Evolutionary conservation across 2,329 filamentous ascomycete genomes (phyloP).

Genomic region (Xylariaceae sp.): DNA sequence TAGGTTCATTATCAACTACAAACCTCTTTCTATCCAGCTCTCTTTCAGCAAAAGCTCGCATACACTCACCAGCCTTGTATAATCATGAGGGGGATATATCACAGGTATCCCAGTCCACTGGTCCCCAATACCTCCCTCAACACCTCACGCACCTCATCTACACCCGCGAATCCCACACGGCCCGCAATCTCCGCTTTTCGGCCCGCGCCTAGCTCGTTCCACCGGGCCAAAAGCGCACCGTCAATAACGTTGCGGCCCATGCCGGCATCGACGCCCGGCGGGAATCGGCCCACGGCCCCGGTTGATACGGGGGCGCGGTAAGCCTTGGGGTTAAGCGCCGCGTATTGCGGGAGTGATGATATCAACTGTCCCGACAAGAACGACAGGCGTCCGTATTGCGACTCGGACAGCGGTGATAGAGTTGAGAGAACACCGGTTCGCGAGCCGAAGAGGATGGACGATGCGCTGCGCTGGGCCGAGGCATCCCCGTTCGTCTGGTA

Average conservation of each 20-base stretch:
- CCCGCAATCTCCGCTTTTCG: constrained; percentile 67
- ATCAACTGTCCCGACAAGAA: constrained; percentile 76
- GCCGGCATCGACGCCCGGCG: constrained; percentile 51
- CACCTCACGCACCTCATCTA: constrained; percentile 59
- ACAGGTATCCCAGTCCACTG: constrained; percentile 49
- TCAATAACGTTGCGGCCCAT: constrained; percentile 68
- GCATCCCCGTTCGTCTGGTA: constrained; percentile 24
- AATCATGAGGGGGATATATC: constrained; percentile 1
- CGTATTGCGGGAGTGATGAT: constrained; percentile 68
- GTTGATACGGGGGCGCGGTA: constrained; percentile 56
- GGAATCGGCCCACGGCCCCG: constrained; percentile 39
- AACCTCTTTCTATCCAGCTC: no score
- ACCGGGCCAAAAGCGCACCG: constrained; percentile 67
- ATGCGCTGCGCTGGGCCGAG: constrained; percentile 33
- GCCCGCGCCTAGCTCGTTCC: constrained; percentile 69
- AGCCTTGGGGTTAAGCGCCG: constrained; percentile 76
- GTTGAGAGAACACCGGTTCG: constrained; percentile 71
- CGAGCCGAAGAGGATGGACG: constrained; percentile 63
- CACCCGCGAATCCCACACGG: constrained; percentile 61
- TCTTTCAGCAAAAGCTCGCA: no score
- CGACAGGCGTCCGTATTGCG: constrained; percentile 75
- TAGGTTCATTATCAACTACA: background rate
- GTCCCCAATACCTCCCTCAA: constrained; percentile 50
- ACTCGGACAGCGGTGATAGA: constrained; percentile 71
- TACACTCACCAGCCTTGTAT: background rate